Conservation (phyloP, 164 flowering plant genomes). For the Berberis vulgaris region DNA sequence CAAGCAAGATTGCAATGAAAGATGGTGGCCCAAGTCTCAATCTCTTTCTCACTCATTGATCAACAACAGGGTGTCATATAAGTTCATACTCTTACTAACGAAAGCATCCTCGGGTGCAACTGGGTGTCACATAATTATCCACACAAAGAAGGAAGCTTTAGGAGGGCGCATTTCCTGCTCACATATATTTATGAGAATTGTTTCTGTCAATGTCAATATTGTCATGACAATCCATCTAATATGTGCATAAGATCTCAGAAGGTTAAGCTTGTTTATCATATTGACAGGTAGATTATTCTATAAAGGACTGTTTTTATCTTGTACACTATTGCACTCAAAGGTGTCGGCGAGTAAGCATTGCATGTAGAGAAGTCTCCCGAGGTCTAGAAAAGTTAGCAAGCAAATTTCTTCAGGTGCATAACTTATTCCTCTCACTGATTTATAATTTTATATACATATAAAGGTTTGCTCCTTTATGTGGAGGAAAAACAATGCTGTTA, state of each 20-base stretch:
- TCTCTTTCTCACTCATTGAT: too few relatives aligned
- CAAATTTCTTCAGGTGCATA: conserved; percentile 33
- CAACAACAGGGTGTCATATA: too few relatives aligned
- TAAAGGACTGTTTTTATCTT: conserved; percentile 37
- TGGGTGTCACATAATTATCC: too few relatives aligned
- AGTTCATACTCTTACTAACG: too few relatives aligned
- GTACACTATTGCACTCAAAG: conserved; percentile 42
- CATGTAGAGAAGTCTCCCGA: conserved; percentile 27
- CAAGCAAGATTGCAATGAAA: too few relatives aligned
- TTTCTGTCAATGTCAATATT: too few relatives aligned
- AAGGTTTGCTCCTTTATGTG: background rate
- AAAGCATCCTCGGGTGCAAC: too few relatives aligned
- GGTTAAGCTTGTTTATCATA: conserved; percentile 3
- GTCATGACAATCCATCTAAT: background rate
- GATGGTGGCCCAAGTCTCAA: too few relatives aligned
- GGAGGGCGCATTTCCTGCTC: too few relatives aligned
- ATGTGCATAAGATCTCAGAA: background rate
- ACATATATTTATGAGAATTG: too few relatives aligned
- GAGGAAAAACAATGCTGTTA: background rate
- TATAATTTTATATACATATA: background rate
- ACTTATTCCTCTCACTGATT: background rate
- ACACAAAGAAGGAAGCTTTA: too few relatives aligned
- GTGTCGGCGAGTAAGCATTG: conserved; percentile 28
- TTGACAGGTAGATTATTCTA: conserved; percentile 35
- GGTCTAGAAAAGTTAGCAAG: conserved; percentile 29